Percentiles rank a stretch among this genome's conserved stretches.
These are phyloP conservation scores for Coelastrella sp. DNA, from an alignment of 139 green algal species.

Conservation along the genomic window DNA sequence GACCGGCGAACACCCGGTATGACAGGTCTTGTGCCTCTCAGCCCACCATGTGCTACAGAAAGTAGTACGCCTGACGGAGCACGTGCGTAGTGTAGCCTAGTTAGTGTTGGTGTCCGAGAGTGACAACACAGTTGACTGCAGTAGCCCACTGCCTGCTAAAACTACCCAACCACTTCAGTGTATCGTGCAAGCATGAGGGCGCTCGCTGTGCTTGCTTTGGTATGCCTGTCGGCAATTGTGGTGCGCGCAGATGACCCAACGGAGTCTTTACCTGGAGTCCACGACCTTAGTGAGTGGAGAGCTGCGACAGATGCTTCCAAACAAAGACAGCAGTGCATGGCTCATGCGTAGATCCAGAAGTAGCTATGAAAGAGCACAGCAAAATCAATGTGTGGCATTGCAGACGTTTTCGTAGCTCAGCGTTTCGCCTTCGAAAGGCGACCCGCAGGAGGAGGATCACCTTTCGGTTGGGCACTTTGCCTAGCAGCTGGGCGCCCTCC, in stretches of 20 bases:
- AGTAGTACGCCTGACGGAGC: too few species aligned
- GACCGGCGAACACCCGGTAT: too few species aligned
- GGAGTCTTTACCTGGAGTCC: constrained; percentile 55
- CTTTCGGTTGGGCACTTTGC: not conserved
- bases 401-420: too few species aligned
- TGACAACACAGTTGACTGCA: too few species aligned
- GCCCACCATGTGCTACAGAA: too few species aligned
- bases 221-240: not conserved
- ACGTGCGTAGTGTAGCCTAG: too few species aligned
- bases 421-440: too few species aligned
- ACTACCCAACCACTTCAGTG: not conserved
- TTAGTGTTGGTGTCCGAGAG: too few species aligned
- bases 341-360: not conserved
- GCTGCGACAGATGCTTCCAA: not conserved
- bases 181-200: constrained; percentile 7
- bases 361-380: too few species aligned
- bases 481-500: not conserved
- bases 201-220: constrained; percentile 1
- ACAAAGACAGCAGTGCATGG: not conserved
- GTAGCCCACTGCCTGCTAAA: too few species aligned
- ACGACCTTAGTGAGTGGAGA: constrained; percentile 61
- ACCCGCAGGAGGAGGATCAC: not conserved
- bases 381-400: too few species aligned
- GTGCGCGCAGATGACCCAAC: constrained; percentile 58
- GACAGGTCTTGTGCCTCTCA: too few species aligned